Evolutionary conservation across 129 eudicot genomes (phyloP).

Genomic region (Tagetes erecta): DNA sequence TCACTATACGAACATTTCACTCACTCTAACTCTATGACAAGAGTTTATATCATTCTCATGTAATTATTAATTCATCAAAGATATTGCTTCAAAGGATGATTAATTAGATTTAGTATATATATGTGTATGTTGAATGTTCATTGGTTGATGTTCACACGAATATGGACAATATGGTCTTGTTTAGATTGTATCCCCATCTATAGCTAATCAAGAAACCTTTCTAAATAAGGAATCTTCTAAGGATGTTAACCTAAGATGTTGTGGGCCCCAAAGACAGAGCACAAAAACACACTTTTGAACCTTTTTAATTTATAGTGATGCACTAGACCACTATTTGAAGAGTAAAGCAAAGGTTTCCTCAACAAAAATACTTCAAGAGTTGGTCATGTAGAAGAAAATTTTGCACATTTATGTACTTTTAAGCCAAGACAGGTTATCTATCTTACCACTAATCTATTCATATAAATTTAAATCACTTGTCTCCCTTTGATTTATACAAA

Average conservation of each 20-base stretch:
- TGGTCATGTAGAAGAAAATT: slow-evolving; percentile 35
- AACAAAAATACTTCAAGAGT: slow-evolving; percentile 35
- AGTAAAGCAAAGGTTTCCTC: slow-evolving; percentile 47
- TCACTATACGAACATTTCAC: too few species aligned
- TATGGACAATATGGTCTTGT: not conserved
- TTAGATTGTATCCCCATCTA: not conserved
- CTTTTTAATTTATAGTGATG: slow-evolving; percentile 18
- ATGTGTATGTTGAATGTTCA: not conserved
- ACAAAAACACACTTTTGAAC: slow-evolving; percentile 34
- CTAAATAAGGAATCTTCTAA: slow-evolving; percentile 22
- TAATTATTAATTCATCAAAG: too few species aligned
- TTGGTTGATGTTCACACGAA: not conserved
- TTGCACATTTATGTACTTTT: slow-evolving; percentile 38
- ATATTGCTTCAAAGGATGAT: too few species aligned
- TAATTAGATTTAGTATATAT: too few species aligned
- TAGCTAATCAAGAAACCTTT: not conserved
- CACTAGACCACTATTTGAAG: slow-evolving; percentile 35
- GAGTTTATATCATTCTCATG: too few species aligned
- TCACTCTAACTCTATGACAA: too few species aligned
- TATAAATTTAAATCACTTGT: slow-evolving; percentile 41
- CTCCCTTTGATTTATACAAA: slow-evolving; percentile 54
- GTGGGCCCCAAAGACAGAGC: slow-evolving; percentile 33
- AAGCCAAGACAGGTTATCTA: slow-evolving; percentile 38
- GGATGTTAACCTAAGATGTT: slow-evolving; percentile 12
- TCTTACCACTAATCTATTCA: slow-evolving; percentile 39